Percentiles rank a stretch among this genome's conserved stretches.
phyloP scores from a whole-genome alignment of 164 flowering plant genomes.

The Chimonanthus salicifolius region DNA sequence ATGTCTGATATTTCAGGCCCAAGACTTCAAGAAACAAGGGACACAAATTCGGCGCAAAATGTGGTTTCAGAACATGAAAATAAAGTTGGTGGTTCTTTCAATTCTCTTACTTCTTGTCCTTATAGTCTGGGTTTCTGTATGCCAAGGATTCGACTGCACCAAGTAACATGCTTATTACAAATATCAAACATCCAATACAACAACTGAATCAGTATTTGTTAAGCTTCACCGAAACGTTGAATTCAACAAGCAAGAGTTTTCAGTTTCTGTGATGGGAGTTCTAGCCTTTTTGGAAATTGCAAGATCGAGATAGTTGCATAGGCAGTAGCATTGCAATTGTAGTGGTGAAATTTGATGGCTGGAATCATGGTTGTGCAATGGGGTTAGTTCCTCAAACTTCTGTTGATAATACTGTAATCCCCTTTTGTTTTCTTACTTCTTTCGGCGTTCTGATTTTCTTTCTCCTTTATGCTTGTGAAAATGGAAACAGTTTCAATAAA shows the following conservation, averaged over 20 bases:
- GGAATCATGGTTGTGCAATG: neutral
- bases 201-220: neutral
- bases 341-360: neutral
- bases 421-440: neutral
- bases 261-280: neutral
- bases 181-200: neutral
- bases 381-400: neutral
- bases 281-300: neutral
- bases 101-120: conserved; percentile 64
- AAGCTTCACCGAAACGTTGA: neutral
- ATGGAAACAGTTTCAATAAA: neutral
- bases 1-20: conserved; percentile 53
- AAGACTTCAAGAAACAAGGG: conserved; percentile 57
- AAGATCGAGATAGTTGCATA: neutral
- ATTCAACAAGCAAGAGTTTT: neutral
- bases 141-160: conserved; percentile 81
- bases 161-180: conserved; percentile 26
- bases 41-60: conserved; percentile 68
- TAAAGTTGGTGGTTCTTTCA: conserved; percentile 77
- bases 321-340: no score
- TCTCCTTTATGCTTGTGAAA: neutral
- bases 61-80: conserved; percentile 97
- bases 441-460: neutral
- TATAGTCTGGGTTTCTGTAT: conserved; percentile 74
- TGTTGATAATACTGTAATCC: neutral